A percentile compares a stretch with the other conserved stretches of the same genome.
Evolutionary conservation across 331 rosid species (phyloP).

Genomic region (Acacia concinna): DNA sequence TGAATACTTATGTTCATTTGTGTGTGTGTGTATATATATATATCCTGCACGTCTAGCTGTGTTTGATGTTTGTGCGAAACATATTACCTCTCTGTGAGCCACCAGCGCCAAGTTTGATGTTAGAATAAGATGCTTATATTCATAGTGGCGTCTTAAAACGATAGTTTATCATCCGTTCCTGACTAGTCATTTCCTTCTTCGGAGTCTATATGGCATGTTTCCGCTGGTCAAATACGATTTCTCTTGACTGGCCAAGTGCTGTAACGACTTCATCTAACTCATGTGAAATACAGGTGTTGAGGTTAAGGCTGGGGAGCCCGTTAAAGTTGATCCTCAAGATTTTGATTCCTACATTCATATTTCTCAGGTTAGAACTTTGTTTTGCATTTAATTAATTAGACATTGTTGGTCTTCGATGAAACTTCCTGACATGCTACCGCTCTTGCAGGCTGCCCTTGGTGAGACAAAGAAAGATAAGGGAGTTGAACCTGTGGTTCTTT

Average conservation of each 20-base stretch:
- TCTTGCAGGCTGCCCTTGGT: slow-evolving; percentile 65
- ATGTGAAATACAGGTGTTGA: slow-evolving; percentile 54
- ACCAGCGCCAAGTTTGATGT: not conserved
- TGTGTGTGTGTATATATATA: too few relatives aligned
- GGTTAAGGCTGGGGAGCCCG: slow-evolving; percentile 67
- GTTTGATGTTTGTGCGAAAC: not conserved
- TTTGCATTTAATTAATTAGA: not conserved
- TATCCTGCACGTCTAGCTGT: not conserved
- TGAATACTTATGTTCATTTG: not conserved
- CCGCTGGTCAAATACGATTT: not conserved
- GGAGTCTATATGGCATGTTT: not conserved
- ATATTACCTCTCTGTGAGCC: not conserved
- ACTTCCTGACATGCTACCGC: not conserved
- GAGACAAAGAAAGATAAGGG: slow-evolving; percentile 61
- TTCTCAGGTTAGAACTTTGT: slow-evolving; percentile 60
- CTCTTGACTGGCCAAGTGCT: not conserved
- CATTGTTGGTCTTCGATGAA: not conserved
- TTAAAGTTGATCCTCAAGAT: slow-evolving; percentile 37
- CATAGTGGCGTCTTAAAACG: not conserved
- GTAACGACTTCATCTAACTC: not conserved
- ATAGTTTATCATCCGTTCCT: not conserved
- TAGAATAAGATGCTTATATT: not conserved
- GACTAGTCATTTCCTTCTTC: not conserved
- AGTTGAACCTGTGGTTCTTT: slow-evolving; percentile 49
- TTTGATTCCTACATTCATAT: slow-evolving; percentile 50